A percentile compares a stretch with the other conserved stretches of the same genome.
phyloP scores from a whole-genome alignment of 371 early-diverging fungal genomes.

The Umbelopsis sp. region DNA sequence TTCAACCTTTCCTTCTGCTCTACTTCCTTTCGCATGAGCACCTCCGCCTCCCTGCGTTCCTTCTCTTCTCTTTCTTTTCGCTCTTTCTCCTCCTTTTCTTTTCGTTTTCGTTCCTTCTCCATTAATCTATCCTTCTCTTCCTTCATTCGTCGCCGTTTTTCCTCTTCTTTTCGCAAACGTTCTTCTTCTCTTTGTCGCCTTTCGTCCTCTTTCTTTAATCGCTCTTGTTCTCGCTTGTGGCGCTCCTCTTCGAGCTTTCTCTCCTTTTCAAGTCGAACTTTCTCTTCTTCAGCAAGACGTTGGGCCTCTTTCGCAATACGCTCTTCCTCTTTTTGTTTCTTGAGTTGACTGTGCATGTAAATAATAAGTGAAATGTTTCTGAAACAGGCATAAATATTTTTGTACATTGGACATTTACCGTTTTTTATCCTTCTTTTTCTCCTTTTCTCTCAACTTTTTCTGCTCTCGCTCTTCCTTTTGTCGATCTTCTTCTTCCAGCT shows the following conservation, averaged over 20 bases:
- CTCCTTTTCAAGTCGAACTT: conserved; percentile 37
- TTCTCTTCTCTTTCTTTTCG: conserved; percentile 52
- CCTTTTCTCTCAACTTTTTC: conserved; percentile 70
- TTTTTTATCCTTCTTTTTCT: conserved; percentile 64
- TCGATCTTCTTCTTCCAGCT: conserved; percentile 81
- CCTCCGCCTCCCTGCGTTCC: conserved; percentile 45
- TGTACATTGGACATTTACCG: conserved; percentile 32
- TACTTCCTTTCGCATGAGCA: conserved; percentile 35
- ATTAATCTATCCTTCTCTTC: conserved; percentile 59
- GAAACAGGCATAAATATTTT: no score
- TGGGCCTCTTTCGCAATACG: conserved; percentile 45
- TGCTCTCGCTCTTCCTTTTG: conserved; percentile 70
- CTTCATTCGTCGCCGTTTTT: conserved; percentile 57
- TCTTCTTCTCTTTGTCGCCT: conserved; percentile 52
- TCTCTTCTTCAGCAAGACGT: conserved; percentile 40
- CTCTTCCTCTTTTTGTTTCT: conserved; percentile 47
- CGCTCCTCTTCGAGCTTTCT: conserved; percentile 50
- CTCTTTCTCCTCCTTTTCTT: conserved; percentile 61
- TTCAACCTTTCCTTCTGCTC: conserved; percentile 38
- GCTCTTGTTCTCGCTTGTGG: conserved; percentile 58
- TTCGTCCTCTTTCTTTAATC: conserved; percentile 46
- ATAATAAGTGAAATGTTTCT: background rate
- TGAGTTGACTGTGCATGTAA: conserved; percentile 31
- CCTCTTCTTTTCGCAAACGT: conserved; percentile 56
- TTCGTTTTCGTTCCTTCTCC: conserved; percentile 61